Evolutionary conservation across 441 rosid genomes (phyloP), one percentile per base, ranked within the genome.

Genomic region (Euphorbia schlechtendalii): DNA sequence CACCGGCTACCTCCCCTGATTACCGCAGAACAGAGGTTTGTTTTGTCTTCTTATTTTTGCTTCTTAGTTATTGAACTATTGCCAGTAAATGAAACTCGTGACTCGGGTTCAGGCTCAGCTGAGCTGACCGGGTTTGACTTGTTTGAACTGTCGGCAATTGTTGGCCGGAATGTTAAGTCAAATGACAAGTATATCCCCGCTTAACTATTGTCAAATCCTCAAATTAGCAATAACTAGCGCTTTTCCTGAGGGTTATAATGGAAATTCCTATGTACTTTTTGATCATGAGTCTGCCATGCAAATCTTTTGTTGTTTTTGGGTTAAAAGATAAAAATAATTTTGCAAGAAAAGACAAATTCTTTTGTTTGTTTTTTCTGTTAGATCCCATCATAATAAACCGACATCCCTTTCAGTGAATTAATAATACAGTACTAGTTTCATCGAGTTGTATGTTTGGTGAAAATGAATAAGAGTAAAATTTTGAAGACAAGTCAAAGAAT

Each of bases 1-100:
- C 96, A 22, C 89, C 96, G 77, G 76, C 71, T 4, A 66, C 77
- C 12, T 85, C 98, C 22, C 96, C 92, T 25, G 32, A 34, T 41
- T 84, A 76, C 75, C 81, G 51, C 61, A 77, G 68, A 67, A 61
- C 40, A 32, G 74, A 84, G 98, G 96, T 88, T 63, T 67, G 79
- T 32, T 62, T 38, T n/a, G 4, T 52, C 24, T 57, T 62, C 65
- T 27, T 58, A 27, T 69, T 21, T 57, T 14, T 12, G 59, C n/a
- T 22, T 74, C 17, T 63, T n/a, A 56, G 14, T 52, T 24, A 20
- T 21, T 56, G 0, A 17, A 34, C 9, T 21, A 25, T 66, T 7
- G 57, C 58, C 60, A 51, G 68, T 59, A 12, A 38, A 10, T 41
- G 15, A 41, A 59, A 79, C 75, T 65, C 82, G 67, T 76, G 76